Evolutionary conservation across 305 asterid genomes (phyloP).

Genomic region (Fraxinus nigra): DNA sequence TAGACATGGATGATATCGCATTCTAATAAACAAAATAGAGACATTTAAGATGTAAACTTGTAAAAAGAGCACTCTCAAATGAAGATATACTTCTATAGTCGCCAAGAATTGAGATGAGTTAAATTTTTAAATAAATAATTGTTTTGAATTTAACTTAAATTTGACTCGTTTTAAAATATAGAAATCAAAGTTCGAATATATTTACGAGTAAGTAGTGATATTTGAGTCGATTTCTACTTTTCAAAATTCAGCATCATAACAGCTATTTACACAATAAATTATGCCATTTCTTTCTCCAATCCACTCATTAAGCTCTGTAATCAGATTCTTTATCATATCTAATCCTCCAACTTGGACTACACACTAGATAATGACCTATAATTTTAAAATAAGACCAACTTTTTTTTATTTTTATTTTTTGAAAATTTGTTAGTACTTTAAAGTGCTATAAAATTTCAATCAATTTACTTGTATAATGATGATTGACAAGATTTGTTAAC

Average conservation of each 20-base stretch:
- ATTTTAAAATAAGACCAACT: background rate
- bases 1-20: background rate
- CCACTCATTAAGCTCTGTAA: conserved; percentile 6
- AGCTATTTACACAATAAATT: background rate
- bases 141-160: background rate
- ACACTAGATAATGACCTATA: background rate
- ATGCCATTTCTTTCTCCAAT: conserved; percentile 1
- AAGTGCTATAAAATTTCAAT: background rate
- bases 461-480: background rate
- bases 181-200: background rate
- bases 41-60: background rate
- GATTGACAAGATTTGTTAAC: background rate
- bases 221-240: background rate
- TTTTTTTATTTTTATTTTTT: background rate
- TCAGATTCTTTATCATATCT: conserved; percentile 1
- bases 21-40: background rate
- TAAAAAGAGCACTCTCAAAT: background rate
- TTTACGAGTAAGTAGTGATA: background rate
- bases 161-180: background rate
- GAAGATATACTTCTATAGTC: background rate
- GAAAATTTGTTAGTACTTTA: background rate
- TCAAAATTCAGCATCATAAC: background rate
- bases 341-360: conserved; percentile 1
- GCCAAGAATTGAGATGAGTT: background rate
- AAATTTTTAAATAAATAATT: background rate